A percentile compares a stretch with the other conserved stretches of the same genome.
Evolutionary conservation across 129 eudicot genomes (phyloP).

Genomic region (Pseudognaphalium luteoalbum): DNA sequence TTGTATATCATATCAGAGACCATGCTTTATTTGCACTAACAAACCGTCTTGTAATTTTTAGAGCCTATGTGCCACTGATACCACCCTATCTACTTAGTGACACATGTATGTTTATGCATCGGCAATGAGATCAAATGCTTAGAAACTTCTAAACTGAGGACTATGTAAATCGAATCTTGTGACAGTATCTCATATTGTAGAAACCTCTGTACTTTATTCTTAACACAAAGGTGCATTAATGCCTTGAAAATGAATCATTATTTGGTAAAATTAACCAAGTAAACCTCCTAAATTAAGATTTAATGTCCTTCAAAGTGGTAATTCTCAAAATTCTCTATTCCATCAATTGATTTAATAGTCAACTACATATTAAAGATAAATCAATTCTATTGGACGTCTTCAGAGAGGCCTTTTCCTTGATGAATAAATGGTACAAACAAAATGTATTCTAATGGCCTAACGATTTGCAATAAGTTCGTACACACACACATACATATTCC

Average conservation of each 20-base stretch:
- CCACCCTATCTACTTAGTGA: neutral
- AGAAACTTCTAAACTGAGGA: neutral
- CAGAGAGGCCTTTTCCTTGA: no score
- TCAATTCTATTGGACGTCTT: neutral
- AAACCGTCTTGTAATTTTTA: neutral
- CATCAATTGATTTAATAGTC: neutral
- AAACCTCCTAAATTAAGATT: neutral
- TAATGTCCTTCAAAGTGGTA: no score
- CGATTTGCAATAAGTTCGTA: no score
- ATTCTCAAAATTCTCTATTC: neutral
- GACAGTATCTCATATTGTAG: neutral
- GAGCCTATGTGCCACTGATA: conserved; percentile 13
- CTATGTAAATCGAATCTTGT: neutral
- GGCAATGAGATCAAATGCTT: neutral
- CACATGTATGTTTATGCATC: conserved; percentile 21
- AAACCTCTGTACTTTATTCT: neutral
- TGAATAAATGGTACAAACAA: no score
- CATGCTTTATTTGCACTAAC: conserved; percentile 10
- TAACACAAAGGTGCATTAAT: neutral
- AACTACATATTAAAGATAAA: neutral
- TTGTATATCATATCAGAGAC: neutral
- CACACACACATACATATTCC: no score
- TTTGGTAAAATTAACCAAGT: neutral
- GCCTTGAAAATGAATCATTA: neutral
- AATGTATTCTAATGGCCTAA: no score